Percentiles rank a stretch among this genome's conserved stretches.
phyloP scores from a whole-genome alignment of 768 basidiomycete genomes.

The Suillus paluster region DNA sequence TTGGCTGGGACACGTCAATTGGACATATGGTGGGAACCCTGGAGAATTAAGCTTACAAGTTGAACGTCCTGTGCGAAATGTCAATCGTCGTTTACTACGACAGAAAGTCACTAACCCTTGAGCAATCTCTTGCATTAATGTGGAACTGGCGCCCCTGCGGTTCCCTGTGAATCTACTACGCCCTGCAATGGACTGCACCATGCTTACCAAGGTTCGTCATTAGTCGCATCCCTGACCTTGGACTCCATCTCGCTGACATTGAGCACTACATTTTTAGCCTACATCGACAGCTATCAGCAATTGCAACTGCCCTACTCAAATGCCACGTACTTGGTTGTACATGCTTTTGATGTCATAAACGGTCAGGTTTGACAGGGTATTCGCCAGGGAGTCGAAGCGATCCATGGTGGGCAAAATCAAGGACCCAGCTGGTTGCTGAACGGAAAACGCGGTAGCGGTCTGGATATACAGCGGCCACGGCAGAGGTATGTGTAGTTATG shows the following conservation, averaged over 20 bases:
- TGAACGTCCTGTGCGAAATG: conserved; percentile 79
- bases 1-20: conserved; percentile 57
- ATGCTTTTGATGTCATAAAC: conserved; percentile 93
- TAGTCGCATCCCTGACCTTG: conserved; percentile 95
- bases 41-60: conserved; percentile 69
- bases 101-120: conserved; percentile 70
- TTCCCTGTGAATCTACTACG: conserved; percentile 9
- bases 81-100: conserved; percentile 8
- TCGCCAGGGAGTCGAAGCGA: conserved; percentile 74
- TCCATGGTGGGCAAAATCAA: conserved; percentile 61
- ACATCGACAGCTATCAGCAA: conserved; percentile 12
- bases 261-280: conserved; percentile 96
- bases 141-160: conserved; percentile 93
- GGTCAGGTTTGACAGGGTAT: conserved; percentile 78
- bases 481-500: conserved; percentile 7
- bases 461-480: background rate
- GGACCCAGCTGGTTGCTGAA: background rate
- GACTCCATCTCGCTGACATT: conserved; percentile 98
- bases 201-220: conserved; percentile 96
- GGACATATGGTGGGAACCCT: conserved; percentile 1
- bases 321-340: conserved; percentile 81
- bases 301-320: conserved; percentile 7
- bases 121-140: conserved; percentile 98
- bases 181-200: background rate
- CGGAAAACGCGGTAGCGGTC: background rate